These are phyloP conservation scores for Fagopyrum tataricum DNA, from an alignment of 148 eudicot species.

Conservation along the genomic window DNA sequence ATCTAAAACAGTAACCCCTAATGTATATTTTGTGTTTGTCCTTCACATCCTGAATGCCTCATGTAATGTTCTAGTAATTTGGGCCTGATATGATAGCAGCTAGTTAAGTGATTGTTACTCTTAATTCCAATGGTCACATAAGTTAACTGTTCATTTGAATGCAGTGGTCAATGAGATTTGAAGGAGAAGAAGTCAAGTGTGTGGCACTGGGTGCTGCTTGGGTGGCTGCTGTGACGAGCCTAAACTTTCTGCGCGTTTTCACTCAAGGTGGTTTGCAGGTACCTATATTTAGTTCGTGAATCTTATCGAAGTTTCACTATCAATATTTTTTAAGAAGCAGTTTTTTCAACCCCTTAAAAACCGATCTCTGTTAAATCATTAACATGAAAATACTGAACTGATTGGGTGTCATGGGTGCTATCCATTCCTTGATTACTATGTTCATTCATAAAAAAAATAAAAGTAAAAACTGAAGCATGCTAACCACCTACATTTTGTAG, in stretches of 20 bases:
- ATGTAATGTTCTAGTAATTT: background rate
- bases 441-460: background rate
- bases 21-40: background rate
- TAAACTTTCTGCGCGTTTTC: conserved; percentile 78
- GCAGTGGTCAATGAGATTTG: conserved; percentile 99
- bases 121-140: background rate
- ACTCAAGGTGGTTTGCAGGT: conserved; percentile 97
- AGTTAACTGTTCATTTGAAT: background rate
- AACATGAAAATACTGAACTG: background rate
- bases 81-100: background rate
- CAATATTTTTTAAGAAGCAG: background rate
- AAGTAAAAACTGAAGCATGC: background rate
- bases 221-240: conserved; percentile 93
- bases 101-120: background rate
- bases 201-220: conserved; percentile 84
- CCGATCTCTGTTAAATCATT: background rate
- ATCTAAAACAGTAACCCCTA: background rate
- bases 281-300: conserved; percentile 10
- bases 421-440: background rate
- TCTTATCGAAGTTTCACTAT: background rate
- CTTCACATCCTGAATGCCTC: background rate
- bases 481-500: conserved; percentile 1
- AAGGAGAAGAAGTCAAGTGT: conserved; percentile 88
- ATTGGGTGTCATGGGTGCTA: background rate
- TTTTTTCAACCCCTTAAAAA: background rate